Conservation (phyloP, 2,329 filamentous ascomycete species). For the Cladosporium sp. region DNA sequence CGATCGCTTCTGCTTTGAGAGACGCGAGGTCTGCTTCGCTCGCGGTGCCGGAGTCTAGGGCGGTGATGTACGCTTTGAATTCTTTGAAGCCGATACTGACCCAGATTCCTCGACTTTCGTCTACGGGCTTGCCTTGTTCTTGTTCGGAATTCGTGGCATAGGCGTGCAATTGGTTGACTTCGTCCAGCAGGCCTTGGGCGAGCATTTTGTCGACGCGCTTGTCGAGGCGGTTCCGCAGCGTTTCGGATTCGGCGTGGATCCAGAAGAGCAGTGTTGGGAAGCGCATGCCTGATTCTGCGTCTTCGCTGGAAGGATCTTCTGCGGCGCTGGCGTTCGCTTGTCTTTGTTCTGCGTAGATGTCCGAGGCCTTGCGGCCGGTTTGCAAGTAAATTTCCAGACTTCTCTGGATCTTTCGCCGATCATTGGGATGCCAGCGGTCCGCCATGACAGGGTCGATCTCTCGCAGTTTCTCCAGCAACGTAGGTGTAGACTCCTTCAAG, state of each 20-base stretch:
- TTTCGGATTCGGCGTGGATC: slow-evolving; percentile 71
- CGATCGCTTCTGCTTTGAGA: slow-evolving; percentile 58
- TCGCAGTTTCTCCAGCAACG: slow-evolving; percentile 66
- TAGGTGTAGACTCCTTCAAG: slow-evolving; percentile 65
- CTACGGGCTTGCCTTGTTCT: slow-evolving; percentile 51
- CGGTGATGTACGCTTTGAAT: slow-evolving; percentile 65
- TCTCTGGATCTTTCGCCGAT: slow-evolving; percentile 81
- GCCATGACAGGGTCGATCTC: slow-evolving; percentile 90
- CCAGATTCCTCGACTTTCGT: slow-evolving; percentile 84
- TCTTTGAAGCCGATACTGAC: slow-evolving; percentile 96
- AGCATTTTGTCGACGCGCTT: slow-evolving; percentile 82
- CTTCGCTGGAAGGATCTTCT: neutral
- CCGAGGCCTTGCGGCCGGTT: slow-evolving; percentile 76
- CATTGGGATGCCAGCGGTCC: slow-evolving; percentile 87
- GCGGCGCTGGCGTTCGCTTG: slow-evolving; percentile 10
- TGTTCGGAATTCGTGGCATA: slow-evolving; percentile 35
- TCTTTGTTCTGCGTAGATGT: slow-evolving; percentile 77
- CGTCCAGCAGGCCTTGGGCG: slow-evolving; percentile 57
- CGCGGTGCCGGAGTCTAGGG: slow-evolving; percentile 28
- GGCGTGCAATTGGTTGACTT: slow-evolving; percentile 54
- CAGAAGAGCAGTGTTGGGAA: slow-evolving; percentile 72
- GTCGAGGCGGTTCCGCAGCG: slow-evolving; percentile 68
- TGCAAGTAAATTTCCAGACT: slow-evolving; percentile 87
- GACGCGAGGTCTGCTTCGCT: slow-evolving; percentile 44
- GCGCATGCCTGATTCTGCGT: slow-evolving; percentile 32